Conservation (phyloP, 495 filamentous ascomycete species). For the Glonium stellatum region DNA sequence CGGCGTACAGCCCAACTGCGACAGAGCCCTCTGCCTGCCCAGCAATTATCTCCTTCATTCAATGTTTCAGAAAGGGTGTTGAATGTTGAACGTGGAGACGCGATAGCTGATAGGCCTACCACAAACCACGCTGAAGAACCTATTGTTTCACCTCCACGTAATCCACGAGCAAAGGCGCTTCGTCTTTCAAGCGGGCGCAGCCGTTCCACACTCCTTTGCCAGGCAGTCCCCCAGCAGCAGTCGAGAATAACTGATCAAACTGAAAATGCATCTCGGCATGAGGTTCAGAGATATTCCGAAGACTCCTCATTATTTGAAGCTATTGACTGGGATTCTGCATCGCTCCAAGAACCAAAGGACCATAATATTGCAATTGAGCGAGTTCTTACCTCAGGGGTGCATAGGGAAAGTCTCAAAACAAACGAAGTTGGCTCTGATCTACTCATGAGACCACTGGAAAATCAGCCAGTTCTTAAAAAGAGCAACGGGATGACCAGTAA, state of each 20-base stretch:
- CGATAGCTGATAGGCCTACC: background rate
- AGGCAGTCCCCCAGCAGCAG: conserved; percentile 2
- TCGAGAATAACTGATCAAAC: background rate
- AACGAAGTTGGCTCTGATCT: too few species aligned
- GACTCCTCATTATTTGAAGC: too few species aligned
- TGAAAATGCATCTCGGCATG: background rate
- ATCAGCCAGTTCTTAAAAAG: too few species aligned
- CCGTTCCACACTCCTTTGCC: conserved; percentile 20
- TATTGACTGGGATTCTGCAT: too few species aligned
- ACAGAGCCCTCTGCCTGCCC: background rate
- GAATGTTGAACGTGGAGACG: conserved; percentile 8
- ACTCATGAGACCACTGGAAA: too few species aligned
- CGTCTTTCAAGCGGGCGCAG: conserved; percentile 13
- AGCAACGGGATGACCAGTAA: too few species aligned
- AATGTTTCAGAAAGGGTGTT: conserved; percentile 18
- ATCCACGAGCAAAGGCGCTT: conserved; percentile 20
- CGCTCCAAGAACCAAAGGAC: too few species aligned
- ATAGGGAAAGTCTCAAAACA: too few species aligned
- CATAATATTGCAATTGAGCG: background rate
- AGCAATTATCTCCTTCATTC: conserved; percentile 17
- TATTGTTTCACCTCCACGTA: conserved; percentile 8
- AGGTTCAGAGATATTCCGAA: too few species aligned
- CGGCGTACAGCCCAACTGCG: background rate
- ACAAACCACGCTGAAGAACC: background rate
- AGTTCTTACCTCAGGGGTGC: background rate